Conservation (phyloP, 2,329 filamentous ascomycete genomes). For the Epichloe bromicola region DNA sequence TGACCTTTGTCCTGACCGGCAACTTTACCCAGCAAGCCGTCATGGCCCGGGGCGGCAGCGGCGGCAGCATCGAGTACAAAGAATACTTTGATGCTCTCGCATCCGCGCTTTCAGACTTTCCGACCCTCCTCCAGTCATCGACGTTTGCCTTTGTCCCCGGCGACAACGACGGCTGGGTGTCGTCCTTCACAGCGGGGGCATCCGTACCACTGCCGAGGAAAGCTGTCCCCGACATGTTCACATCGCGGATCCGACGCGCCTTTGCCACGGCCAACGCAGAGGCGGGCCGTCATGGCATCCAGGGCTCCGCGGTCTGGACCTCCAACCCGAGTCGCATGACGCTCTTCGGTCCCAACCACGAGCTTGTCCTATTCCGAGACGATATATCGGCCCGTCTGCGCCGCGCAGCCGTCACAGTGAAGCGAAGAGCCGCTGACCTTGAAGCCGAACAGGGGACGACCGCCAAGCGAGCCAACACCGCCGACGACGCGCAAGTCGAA, state of each 20-base stretch:
- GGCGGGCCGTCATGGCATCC: slow-evolving; percentile 28
- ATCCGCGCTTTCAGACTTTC: slow-evolving; percentile 70
- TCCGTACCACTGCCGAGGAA: slow-evolving; percentile 57
- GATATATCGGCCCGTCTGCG: slow-evolving; percentile 71
- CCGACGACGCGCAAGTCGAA: slow-evolving; percentile 10
- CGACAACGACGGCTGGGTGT: slow-evolving; percentile 95
- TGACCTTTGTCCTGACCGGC: slow-evolving; percentile 72
- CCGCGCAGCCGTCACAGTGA: slow-evolving; percentile 61
- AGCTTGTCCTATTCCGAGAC: slow-evolving; percentile 78
- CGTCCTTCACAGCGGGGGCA: slow-evolving; percentile 66
- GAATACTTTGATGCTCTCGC: slow-evolving; percentile 88
- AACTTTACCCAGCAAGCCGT: slow-evolving; percentile 63
- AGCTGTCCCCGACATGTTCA: slow-evolving; percentile 77
- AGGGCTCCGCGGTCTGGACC: slow-evolving; percentile 64
- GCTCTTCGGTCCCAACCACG: slow-evolving; percentile 77
- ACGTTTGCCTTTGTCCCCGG: slow-evolving; percentile 91
- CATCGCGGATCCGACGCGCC: slow-evolving; percentile 66
- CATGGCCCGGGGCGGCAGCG: slow-evolving; percentile 54
- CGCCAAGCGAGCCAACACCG: slow-evolving; percentile 6
- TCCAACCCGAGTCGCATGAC: slow-evolving; percentile 73
- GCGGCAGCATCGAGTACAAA: slow-evolving; percentile 90
- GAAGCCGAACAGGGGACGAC: slow-evolving; percentile 18
- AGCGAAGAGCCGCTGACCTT: slow-evolving; percentile 25
- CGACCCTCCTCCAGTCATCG: slow-evolving; percentile 60
- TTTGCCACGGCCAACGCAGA: slow-evolving; percentile 71